Base-by-base conservation (phyloP, 805 yeast species). In the Suhomyces kilbournensis region DNA sequence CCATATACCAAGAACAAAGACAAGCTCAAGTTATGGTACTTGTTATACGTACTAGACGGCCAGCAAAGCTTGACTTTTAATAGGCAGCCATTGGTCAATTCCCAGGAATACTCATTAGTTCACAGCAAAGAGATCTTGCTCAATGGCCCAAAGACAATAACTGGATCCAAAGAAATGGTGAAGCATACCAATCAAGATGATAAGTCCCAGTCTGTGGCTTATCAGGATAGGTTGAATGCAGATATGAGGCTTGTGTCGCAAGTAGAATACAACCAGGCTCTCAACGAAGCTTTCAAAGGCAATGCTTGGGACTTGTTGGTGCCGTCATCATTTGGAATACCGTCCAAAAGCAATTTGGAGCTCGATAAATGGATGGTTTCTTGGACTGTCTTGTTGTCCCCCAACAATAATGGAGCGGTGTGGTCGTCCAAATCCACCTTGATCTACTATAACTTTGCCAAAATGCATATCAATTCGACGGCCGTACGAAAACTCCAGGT, bases 331-430 rank as follows among this genome's bases (percentile, higher is more conserved):
- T 80, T 85, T 63, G 91, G 91, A 0, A 74, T 85, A 8, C 90
- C 90, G 0, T 85, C 87, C 62, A 81, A 79, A 57, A 78, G 84
- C 6, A 85, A 85, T 61, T 66, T 85, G 52, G 88, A 84, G 53
- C 67, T 85, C 35, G 91, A 85, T 60, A 83, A 80, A 65, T 85
- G 91, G 91, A 85, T 85, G 89, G 88, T 85, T 4, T 84, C 85
- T 19, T 85, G 91, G 91, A 83, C 91, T 0, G 88, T 86, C 9
- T 65, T 85, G 40, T 67, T 85, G 19, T 80, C 87, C 3, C 87
- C 88, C 1, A 76, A 81, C 46, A 76, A 76, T 47, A 80, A 83
- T 38, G 78, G 78, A 1, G 68, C 76, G 0, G 77, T 75, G 9
- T 85, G 91, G 91, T 81, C 87, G 8, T 79, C 87, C 0, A 85